Percentiles rank a stretch among this genome's conserved stretches.
Conservation (phyloP, 2,329 filamentous ascomycete genomes). For the Eurotiales sp. region DNA sequence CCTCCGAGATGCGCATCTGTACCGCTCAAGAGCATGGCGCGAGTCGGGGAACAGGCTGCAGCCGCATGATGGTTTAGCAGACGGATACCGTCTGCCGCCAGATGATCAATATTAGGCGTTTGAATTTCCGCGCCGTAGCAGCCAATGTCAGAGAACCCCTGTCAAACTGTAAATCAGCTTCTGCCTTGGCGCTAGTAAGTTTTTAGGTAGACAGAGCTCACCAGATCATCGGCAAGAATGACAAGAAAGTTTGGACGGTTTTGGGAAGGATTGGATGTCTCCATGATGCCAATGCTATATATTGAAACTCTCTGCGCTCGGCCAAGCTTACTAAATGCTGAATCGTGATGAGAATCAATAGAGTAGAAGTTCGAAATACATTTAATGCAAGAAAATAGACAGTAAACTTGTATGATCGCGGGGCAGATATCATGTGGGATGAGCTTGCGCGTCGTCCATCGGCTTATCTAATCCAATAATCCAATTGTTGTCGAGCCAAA, state of each 20-base stretch:
- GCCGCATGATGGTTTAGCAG: constrained; percentile 60
- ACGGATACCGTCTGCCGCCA: constrained; percentile 47
- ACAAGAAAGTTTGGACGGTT: not conserved
- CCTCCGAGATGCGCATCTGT: constrained; percentile 20
- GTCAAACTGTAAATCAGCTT: not conserved
- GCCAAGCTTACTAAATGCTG: no score
- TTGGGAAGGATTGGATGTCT: not conserved
- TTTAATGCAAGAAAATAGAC: no score
- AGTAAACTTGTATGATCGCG: no score
- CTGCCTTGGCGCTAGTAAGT: no score
- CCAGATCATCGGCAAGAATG: constrained; percentile 7
- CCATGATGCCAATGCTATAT: no score
- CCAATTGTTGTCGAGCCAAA: no score
- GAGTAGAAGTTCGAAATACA: no score
- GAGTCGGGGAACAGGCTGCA: constrained; percentile 51
- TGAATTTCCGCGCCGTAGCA: constrained; percentile 54
- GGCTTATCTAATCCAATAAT: no score
- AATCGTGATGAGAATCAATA: no score
- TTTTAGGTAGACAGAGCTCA: not conserved
- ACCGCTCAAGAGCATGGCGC: constrained; percentile 26
- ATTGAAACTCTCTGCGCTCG: no score
- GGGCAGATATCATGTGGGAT: no score
- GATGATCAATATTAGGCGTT: constrained; percentile 52
- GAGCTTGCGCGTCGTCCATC: no score
- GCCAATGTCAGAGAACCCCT: constrained; percentile 51